Conservation (phyloP, 2,329 filamentous ascomycete species). For the Rhynchosporium graminicola region DNA sequence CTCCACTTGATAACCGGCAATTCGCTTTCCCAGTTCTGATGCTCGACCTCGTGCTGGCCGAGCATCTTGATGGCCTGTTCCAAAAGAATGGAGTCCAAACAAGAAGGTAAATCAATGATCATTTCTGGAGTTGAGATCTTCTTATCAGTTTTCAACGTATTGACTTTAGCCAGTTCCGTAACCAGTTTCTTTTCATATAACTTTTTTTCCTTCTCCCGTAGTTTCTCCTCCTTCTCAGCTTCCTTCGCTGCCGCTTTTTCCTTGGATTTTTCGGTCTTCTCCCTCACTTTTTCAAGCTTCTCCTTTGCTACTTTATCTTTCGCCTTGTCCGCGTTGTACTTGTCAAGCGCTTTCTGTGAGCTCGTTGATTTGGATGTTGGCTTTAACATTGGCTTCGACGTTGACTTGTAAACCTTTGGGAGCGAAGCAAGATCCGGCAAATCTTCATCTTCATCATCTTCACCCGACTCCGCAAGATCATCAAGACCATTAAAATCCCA, state of each 20-base stretch:
- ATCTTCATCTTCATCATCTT: neutral
- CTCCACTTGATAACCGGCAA: constrained; percentile 55
- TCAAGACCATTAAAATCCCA: constrained; percentile 1
- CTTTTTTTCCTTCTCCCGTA: constrained; percentile 62
- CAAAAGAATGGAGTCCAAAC: constrained; percentile 50
- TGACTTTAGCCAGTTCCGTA: constrained; percentile 69
- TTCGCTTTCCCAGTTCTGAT: constrained; percentile 48
- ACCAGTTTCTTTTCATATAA: constrained; percentile 63
- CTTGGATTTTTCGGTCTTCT: constrained; percentile 25
- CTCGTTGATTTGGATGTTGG: constrained; percentile 1
- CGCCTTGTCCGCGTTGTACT: constrained; percentile 21
- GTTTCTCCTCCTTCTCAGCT: constrained; percentile 54
- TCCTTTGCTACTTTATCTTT: constrained; percentile 20
- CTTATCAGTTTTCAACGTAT: constrained; percentile 72
- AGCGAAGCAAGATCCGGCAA: constrained; percentile 17
- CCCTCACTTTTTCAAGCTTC: constrained; percentile 27
- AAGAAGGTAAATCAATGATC: constrained; percentile 68
- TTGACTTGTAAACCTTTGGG: constrained; percentile 13
- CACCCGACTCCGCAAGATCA: neutral
- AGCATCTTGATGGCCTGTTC: constrained; percentile 54
- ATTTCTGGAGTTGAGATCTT: constrained; percentile 74
- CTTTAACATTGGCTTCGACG: constrained; percentile 2
- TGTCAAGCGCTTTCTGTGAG: constrained; percentile 19
- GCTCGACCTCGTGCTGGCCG: constrained; percentile 50
- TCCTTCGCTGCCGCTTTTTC: constrained; percentile 33